Base-by-base conservation (phyloP, 2,329 filamentous ascomycete genomes). In the Orbilia oligospora region DNA sequence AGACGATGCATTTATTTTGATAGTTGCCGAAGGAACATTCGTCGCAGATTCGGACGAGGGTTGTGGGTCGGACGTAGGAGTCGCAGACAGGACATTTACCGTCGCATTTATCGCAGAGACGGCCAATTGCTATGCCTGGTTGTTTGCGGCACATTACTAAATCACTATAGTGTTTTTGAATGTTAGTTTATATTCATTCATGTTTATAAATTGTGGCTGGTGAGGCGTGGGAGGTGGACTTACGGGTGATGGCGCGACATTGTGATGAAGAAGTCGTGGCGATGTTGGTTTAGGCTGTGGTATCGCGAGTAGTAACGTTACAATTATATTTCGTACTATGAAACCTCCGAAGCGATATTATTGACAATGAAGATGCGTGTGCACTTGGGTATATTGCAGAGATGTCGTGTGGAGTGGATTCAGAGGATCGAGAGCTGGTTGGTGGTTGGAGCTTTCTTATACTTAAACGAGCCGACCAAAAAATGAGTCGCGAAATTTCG, bases 11-110 rank as follows among this genome's bases (percentile, higher is more conserved):
- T 86, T 99, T 99, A 88, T 99, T 99, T 87, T 98, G 96, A 88
- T 97, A 99, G 88, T 99, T 99, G 84, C 96, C 96, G 85, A 99
- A 99, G 84, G 93, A 94, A 88, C 96, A 99, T 87, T 99, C 96
- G 87, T 99, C 96, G 88, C 96, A 99, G 87, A 99, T 98, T 83
- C 95, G 93, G 79, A 97, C 96, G 72, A 98, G 91, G 8, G 96
- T 98, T 30, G 96, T 99, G 12, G 96, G 96, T 16, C 96, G 94
- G 80, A 99, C 96, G 89, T 99, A 99, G 79, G 93, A 97, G 85
- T 99, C 96, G 90, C 96, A 99, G 79, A 99, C 94, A 81, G 96
- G 96, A 84, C 96, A 99, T 88, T 99, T 99, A 85, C 96, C 96
- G 87, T 99, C 96, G 88, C 96, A 99, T 87, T 99, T 99, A 87